Evolutionary conservation across 441 rosid species (phyloP).

Genomic region (Populus hybrid): DNA sequence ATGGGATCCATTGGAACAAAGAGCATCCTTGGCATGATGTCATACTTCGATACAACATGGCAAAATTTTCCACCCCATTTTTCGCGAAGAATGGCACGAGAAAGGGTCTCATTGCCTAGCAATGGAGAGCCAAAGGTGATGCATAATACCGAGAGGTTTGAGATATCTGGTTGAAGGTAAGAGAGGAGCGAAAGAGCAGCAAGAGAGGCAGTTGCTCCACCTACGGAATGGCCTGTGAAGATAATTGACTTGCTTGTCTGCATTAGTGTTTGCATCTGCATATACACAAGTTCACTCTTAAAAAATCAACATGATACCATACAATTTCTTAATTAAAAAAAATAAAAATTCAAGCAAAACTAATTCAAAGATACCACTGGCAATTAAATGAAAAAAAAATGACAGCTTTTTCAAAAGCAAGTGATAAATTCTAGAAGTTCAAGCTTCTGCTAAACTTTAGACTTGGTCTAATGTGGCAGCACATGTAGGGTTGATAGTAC

Average conservation of each 20-base stretch:
- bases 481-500: neutral
- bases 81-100: slow-evolving; percentile 42
- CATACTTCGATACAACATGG: slow-evolving; percentile 58
- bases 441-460: neutral
- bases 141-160: slow-evolving; percentile 46
- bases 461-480: neutral
- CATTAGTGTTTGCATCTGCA: slow-evolving; percentile 39
- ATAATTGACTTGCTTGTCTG: slow-evolving; percentile 47
- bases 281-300: neutral
- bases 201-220: slow-evolving; percentile 68
- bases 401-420: neutral
- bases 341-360: neutral
- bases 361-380: neutral
- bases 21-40: slow-evolving; percentile 53
- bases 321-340: neutral
- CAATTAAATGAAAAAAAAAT: neutral
- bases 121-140: slow-evolving; percentile 84
- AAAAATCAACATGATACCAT: neutral
- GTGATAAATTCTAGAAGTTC: neutral
- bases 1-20: slow-evolving; percentile 31
- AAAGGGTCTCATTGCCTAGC: slow-evolving; percentile 59
- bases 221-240: slow-evolving; percentile 67
- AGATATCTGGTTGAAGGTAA: slow-evolving; percentile 21
- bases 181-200: slow-evolving; percentile 74
- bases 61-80: slow-evolving; percentile 68